Evolutionary conservation across 352 stramenopile genomes (phyloP), one percentile per base, ranked within the genome.

Genomic region (Pythium aphanidermatum): DNA sequence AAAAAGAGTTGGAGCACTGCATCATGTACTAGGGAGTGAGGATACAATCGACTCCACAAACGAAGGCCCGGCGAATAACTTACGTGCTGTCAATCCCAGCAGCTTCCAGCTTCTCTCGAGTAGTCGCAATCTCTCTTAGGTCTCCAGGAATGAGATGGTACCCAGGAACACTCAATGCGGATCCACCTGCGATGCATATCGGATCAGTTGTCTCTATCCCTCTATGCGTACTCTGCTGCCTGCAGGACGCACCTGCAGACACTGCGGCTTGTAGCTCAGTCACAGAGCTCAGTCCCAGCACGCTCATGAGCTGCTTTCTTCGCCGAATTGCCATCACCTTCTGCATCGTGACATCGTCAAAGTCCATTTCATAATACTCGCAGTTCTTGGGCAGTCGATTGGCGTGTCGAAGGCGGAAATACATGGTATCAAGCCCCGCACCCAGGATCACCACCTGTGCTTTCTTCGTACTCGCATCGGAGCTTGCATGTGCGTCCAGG

Each of bases 341-440:
- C 37, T 89, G 72, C 51, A 78, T 65, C 21, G 83, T 90, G 21
- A 94, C 70, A 35, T 86, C 70, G 0, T 68, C 66, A 36, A 92
- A 94, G 44, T 94, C 83, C 21, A 94, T 56, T 50, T 94, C 83
- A 54, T 90, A 89, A 59, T 91, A 94, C 61, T 83, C 72, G 51
- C 69, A 86, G 23, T 67, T 45, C 7, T 37, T 16, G 6, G 31
- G 38, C 30, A 86, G 63, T 20, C 45, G 8, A 4, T 46, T 48
- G 0, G 35, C 54, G n/a, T 62, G 61, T 34, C 79, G 72, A 14
- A 95, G 58, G 3, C 79, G 78, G 46, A 87, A 95, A 58, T 68
- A 92, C 74, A 95, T 88, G 26, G 80, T 92, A 54, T 95, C 83
- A 21, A 89, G 60, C 1, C 83, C 83, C 0, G 80, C 83, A 14